Percentiles rank a stretch among this genome's conserved stretches.
Conservation (phyloP, 1,284 basidiomycete species). For the Trichosporon sp. region DNA sequence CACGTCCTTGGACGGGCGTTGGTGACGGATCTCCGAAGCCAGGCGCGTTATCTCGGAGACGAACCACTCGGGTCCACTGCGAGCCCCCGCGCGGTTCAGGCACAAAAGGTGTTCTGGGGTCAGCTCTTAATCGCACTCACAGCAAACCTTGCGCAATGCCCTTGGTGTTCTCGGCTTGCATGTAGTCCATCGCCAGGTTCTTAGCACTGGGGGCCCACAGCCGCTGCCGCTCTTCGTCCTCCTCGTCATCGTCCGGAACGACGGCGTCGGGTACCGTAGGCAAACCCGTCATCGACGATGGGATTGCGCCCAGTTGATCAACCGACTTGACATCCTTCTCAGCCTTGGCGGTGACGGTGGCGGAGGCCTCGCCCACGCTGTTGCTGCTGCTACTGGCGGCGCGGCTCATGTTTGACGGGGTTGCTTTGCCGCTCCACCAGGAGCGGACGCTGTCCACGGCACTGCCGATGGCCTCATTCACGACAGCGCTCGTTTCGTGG, state of each 20-base stretch:
- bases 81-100: constrained; percentile 36
- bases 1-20: not conserved
- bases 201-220: constrained; percentile 25
- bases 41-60: constrained; percentile 25
- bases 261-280: not conserved
- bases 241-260: constrained; percentile 5
- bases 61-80: constrained; percentile 43
- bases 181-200: constrained; percentile 31
- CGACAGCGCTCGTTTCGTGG: constrained; percentile 10
- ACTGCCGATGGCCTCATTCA: constrained; percentile 7
- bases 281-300: not conserved
- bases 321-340: not conserved
- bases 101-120: constrained; percentile 43
- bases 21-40: constrained; percentile 11
- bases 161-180: constrained; percentile 38
- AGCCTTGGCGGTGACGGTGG: not conserved
- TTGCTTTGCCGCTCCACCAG: constrained; percentile 10
- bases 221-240: constrained; percentile 8
- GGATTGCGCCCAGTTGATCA: not conserved
- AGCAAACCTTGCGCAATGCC: constrained; percentile 41
- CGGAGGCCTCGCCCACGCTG: not conserved
- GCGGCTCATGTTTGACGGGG: not conserved
- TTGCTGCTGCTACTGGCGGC: not conserved
- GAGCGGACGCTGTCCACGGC: constrained; percentile 11
- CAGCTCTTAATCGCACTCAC: not conserved